Conservation (phyloP, 495 filamentous ascomycete species). For the Penicillium cosmopolitanum region DNA sequence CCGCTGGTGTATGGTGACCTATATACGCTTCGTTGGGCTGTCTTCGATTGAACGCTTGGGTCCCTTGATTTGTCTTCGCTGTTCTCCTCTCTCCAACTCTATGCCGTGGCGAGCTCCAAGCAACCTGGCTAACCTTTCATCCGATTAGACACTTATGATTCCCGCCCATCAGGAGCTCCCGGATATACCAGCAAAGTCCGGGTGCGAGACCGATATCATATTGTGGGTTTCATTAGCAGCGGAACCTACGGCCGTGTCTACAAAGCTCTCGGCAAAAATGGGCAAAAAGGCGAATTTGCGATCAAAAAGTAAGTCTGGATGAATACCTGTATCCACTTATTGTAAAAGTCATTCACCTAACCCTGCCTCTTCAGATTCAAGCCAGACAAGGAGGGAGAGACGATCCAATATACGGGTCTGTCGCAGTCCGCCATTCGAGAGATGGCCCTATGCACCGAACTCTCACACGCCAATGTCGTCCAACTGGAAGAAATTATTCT, state of each 20-base stretch:
- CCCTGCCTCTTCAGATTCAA: conserved; percentile 70
- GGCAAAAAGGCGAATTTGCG: conserved; percentile 77
- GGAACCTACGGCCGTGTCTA: conserved; percentile 99
- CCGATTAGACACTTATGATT: conserved; percentile 39
- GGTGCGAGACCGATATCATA: conserved; percentile 88
- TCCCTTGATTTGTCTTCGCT: conserved; percentile 23
- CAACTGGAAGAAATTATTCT: conserved; percentile 93
- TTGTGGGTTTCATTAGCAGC: conserved; percentile 96
- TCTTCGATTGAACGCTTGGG: conserved; percentile 19
- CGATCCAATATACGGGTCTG: conserved; percentile 92
- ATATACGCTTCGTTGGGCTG: conserved; percentile 17
- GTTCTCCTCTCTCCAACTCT: conserved; percentile 17
- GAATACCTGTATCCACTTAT: neutral
- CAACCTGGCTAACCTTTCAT: conserved; percentile 14
- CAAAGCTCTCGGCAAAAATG: conserved; percentile 85
- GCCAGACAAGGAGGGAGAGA: conserved; percentile 97
- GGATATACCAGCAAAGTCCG: conserved; percentile 84
- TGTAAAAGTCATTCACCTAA: neutral
- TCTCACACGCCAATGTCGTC: conserved; percentile 88
- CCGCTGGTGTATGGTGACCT: conserved; percentile 14
- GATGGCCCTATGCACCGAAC: conserved; percentile 97
- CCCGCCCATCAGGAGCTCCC: conserved; percentile 37
- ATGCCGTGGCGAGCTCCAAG: conserved; percentile 11
- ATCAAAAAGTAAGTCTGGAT: conserved; percentile 78
- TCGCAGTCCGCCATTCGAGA: conserved; percentile 97